These are phyloP conservation scores for Saitozyma sp. DNA, from an alignment of 768 basidiomycete genomes.

Conservation along the genomic window DNA sequence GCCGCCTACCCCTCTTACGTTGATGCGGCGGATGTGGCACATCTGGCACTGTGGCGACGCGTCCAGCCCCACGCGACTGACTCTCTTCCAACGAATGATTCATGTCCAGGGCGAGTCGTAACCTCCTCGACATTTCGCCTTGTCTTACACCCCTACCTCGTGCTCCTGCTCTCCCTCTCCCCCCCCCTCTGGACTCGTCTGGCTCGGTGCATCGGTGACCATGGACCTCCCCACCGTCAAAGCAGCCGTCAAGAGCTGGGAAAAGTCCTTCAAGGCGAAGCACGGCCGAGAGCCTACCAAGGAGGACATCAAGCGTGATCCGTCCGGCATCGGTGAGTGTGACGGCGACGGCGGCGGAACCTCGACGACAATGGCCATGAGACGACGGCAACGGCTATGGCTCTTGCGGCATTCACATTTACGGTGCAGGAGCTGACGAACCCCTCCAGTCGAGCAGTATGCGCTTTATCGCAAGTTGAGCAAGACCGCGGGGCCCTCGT, in stretches of 20 bases:
- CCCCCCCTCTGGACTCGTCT: background rate
- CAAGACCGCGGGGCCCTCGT: conserved; percentile 21
- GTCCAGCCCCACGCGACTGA: no score
- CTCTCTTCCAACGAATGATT: no score
- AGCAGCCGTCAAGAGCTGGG: conserved; percentile 54
- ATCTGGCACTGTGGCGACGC: no score
- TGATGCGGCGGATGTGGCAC: no score
- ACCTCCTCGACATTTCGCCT: no score
- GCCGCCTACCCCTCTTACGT: no score
- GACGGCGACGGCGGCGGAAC: no score
- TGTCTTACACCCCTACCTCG: no score
- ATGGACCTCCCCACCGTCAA: conserved; percentile 46
- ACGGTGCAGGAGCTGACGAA: background rate
- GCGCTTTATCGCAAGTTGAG: conserved; percentile 35
- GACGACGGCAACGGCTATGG: no score
- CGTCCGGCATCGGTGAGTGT: conserved; percentile 50
- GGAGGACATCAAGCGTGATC: conserved; percentile 53
- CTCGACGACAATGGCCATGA: background rate
- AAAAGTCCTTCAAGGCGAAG: conserved; percentile 47
- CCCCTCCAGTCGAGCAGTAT: conserved; percentile 35
- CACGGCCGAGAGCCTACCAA: conserved; percentile 50
- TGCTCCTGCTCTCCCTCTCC: no score
- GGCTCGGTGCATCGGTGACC: no score
- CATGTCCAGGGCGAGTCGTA: no score
- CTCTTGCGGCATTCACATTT: background rate